phyloP scores from a whole-genome alignment of 2,329 filamentous ascomycete genomes.

The Septoria linicola region DNA sequence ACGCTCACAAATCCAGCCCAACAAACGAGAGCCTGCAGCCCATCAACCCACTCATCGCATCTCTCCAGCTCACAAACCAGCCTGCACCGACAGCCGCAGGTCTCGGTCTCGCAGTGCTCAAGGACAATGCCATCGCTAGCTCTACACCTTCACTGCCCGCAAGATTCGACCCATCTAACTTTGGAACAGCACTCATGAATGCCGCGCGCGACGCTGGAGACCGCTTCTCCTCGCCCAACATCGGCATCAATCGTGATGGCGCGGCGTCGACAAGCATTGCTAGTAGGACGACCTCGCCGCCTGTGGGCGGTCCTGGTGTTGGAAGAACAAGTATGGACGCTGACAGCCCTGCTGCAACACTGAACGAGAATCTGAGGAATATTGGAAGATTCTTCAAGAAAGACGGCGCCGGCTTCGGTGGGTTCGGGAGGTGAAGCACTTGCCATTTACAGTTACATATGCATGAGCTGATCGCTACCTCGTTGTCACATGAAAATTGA shows the following conservation, averaged over 20 bases:
- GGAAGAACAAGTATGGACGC: conserved; percentile 27
- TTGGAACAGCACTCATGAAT: conserved; percentile 80
- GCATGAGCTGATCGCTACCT: no score
- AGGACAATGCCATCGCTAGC: conserved; percentile 38
- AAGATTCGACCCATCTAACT: conserved; percentile 72
- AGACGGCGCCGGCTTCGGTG: conserved; percentile 65
- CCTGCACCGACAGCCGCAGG: conserved; percentile 36
- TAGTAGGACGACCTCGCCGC: conserved; percentile 36
- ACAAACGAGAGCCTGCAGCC: conserved; percentile 67
- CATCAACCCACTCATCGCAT: conserved; percentile 66
- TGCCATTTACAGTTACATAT: no score
- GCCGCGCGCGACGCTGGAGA: conserved; percentile 82
- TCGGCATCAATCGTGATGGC: conserved; percentile 38
- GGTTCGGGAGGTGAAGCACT: conserved; percentile 30
- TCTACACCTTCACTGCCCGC: conserved; percentile 43
- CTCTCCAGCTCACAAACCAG: conserved; percentile 51
- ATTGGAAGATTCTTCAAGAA: conserved; percentile 95
- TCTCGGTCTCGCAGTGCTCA: conserved; percentile 38
- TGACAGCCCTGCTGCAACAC: conserved; percentile 55
- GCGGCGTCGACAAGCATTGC: conserved; percentile 33
- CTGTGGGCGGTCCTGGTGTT: conserved; percentile 17
- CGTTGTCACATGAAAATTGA: no score
- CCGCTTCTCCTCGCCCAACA: conserved; percentile 57
- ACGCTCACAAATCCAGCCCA: conserved; percentile 70
- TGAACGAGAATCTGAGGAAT: conserved; percentile 93